Conservation (phyloP, 352 stramenopile genomes). For the Globisporangium heterothallicum region DNA sequence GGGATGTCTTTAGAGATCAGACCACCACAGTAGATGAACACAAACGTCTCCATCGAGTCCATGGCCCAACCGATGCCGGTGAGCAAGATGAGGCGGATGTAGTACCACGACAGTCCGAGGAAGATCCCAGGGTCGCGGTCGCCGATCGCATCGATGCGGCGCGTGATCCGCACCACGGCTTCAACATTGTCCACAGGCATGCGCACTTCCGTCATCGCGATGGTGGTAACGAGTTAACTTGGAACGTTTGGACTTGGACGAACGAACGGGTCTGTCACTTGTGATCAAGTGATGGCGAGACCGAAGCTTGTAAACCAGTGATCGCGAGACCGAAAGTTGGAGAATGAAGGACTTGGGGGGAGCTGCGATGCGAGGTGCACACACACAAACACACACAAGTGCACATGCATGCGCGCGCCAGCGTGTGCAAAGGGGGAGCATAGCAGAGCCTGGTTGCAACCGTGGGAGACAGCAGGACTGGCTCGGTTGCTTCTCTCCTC, state of each 20-base stretch:
- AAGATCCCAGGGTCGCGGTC: slow-evolving; percentile 35
- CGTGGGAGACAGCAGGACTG: no score
- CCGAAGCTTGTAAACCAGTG: neutral
- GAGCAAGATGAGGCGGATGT: slow-evolving; percentile 57
- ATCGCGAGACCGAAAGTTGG: slow-evolving; percentile 11
- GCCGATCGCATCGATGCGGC: slow-evolving; percentile 53
- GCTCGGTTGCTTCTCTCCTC: no score
- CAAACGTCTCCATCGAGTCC: slow-evolving; percentile 64
- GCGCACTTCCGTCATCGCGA: neutral
- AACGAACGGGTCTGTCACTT: neutral
- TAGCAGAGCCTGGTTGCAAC: no score
- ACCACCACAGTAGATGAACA: slow-evolving; percentile 48
- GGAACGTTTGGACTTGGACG: neutral
- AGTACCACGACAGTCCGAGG: slow-evolving; percentile 60
- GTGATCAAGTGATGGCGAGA: slow-evolving; percentile 5
- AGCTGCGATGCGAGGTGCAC: neutral
- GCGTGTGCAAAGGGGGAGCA: no score
- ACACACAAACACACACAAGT: neutral
- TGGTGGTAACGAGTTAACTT: neutral
- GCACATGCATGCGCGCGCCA: no score
- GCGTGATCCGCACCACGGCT: slow-evolving; percentile 52
- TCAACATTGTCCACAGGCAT: slow-evolving; percentile 26
- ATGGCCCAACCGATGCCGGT: slow-evolving; percentile 65
- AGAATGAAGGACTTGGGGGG: slow-evolving; percentile 3
- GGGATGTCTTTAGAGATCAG: slow-evolving; percentile 41